Percentiles rank a stretch among this genome's conserved stretches.
These are phyloP conservation scores for Cylindrodendrum hubeiense DNA, from an alignment of 2,329 filamentous ascomycete genomes.

Conservation along the genomic window DNA sequence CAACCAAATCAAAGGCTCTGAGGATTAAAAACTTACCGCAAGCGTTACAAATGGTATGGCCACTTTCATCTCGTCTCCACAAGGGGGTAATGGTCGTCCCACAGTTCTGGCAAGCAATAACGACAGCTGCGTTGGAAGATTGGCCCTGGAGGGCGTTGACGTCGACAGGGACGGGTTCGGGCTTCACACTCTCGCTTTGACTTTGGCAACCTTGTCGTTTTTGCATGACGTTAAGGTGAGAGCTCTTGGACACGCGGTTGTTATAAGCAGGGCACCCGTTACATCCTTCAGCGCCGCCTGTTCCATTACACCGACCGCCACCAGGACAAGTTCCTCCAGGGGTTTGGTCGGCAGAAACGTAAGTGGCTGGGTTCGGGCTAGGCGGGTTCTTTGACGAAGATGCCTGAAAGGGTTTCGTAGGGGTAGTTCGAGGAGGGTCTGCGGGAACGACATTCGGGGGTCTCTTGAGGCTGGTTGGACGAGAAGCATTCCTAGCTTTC, in stretches of 20 bases:
- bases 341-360: slow-evolving; percentile 81
- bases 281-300: slow-evolving; percentile 93
- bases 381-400: slow-evolving; percentile 55
- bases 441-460: slow-evolving; percentile 66
- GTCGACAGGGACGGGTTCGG: slow-evolving; percentile 49
- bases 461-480: slow-evolving; percentile 91
- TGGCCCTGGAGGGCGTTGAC: slow-evolving; percentile 51
- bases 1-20: slow-evolving; percentile 11
- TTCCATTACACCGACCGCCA: slow-evolving; percentile 94
- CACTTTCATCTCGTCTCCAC: slow-evolving; percentile 93
- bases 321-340: slow-evolving; percentile 92
- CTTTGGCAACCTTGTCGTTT: slow-evolving; percentile 54
- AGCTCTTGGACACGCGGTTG: slow-evolving; percentile 91
- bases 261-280: slow-evolving; percentile 98
- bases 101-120: slow-evolving; percentile 97
- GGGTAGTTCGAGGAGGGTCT: slow-evolving; percentile 56
- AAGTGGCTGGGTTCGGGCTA: slow-evolving; percentile 70
- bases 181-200: slow-evolving; percentile 37
- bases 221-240: slow-evolving; percentile 74
- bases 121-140: slow-evolving; percentile 53
- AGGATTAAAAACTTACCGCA: slow-evolving; percentile 77
- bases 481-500: slow-evolving; percentile 91
- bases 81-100: slow-evolving; percentile 95
- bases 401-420: slow-evolving; percentile 53
- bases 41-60: slow-evolving; percentile 98